Evolutionary conservation across 768 basidiomycete species (phyloP).

Genomic region (Rubroboletus satanas): DNA sequence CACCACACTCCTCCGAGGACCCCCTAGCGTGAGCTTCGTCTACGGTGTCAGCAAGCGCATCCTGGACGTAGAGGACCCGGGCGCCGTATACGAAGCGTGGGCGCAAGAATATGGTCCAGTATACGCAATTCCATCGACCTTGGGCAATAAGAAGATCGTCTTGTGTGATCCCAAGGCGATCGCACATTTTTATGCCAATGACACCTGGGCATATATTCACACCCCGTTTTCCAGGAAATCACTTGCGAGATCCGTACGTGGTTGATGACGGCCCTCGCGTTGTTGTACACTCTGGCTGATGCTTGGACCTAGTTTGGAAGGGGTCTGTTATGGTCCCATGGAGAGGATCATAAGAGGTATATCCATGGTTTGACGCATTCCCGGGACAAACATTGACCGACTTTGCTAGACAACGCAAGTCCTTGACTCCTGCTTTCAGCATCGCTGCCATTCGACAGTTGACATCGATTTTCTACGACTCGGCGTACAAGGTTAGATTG

Average conservation of each 20-base stretch:
- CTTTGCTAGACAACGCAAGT: constrained; percentile 32
- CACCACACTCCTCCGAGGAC: constrained; percentile 17
- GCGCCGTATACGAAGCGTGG: constrained; percentile 20
- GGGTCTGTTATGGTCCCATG: constrained; percentile 32
- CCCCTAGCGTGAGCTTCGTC: constrained; percentile 14
- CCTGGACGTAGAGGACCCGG: neutral
- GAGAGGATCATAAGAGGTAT: constrained; percentile 46
- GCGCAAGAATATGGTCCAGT: constrained; percentile 16
- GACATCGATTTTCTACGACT: constrained; percentile 39
- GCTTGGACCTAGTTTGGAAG: constrained; percentile 17
- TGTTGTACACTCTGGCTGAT: neutral
- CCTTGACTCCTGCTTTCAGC: constrained; percentile 38
- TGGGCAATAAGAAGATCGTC: constrained; percentile 11
- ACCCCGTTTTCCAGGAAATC: constrained; percentile 30
- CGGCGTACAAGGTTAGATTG: constrained; percentile 20
- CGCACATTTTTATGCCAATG: constrained; percentile 12
- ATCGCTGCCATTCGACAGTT: constrained; percentile 35
- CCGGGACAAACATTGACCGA: neutral
- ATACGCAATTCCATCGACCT: constrained; percentile 13
- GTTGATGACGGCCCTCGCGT: too few species aligned
- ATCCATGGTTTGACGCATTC: neutral
- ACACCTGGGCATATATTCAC: constrained; percentile 37
- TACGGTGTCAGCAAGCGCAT: constrained; percentile 14
- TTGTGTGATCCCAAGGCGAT: constrained; percentile 41
- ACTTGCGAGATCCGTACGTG: constrained; percentile 23